phyloP scores from a whole-genome alignment of 805 yeast genomes.

The Sporopachydermia quercuum region DNA sequence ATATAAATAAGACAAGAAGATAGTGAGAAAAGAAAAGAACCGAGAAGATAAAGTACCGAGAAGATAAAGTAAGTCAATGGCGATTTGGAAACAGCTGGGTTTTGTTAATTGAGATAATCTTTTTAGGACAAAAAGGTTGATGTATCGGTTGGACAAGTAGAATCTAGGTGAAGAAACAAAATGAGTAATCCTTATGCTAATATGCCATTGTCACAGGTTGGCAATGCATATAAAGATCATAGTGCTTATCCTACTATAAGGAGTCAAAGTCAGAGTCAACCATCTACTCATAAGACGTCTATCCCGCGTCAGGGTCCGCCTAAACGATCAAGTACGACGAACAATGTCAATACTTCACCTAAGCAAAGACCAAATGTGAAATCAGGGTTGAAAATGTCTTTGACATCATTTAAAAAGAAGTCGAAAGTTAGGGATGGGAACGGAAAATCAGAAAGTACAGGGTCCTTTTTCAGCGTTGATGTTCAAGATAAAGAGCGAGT shows the following conservation, averaged over 20 bases:
- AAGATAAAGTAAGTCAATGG: no score
- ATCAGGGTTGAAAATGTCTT: background rate
- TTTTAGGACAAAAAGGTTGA: no score
- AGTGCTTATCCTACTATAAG: background rate
- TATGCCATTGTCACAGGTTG: background rate
- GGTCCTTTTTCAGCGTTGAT: conserved; percentile 7
- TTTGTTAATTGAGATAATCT: no score
- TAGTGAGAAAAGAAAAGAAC: no score
- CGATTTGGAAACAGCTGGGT: no score
- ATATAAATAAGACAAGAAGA: no score
- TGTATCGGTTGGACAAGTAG: no score
- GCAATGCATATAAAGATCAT: background rate
- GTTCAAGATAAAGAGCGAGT: conserved; percentile 13
- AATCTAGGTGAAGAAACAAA: no score
- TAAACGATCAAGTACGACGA: background rate
- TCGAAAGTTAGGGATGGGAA: background rate
- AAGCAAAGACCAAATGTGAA: background rate
- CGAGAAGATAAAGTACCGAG: no score
- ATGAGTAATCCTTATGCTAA: conserved; percentile 8
- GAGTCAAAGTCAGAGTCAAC: background rate
- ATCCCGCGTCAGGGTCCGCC: background rate
- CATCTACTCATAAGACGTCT: background rate
- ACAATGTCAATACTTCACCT: background rate
- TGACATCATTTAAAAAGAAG: background rate
- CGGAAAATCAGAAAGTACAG: conserved; percentile 14